Conservation (phyloP, 352 stramenopile species). For the Phytophthora brassicae region DNA sequence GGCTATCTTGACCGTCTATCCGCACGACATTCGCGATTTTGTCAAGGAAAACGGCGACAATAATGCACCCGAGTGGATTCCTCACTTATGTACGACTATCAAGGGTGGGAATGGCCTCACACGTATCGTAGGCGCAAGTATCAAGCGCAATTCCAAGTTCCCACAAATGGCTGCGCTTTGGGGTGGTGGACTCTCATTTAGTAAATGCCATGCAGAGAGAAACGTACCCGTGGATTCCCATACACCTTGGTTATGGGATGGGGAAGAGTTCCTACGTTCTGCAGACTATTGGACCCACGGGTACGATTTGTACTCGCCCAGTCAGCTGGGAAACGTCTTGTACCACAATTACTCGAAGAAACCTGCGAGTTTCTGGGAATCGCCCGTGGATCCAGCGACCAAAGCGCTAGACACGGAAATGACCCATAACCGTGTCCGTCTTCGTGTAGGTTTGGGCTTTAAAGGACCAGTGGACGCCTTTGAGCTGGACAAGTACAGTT, state of each 20-base stretch:
- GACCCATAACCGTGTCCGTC: slow-evolving; percentile 47
- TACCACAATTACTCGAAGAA: slow-evolving; percentile 77
- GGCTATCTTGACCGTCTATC: slow-evolving; percentile 71
- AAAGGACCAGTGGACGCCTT: slow-evolving; percentile 49
- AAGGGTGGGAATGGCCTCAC: slow-evolving; percentile 51
- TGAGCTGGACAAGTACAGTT: slow-evolving; percentile 54
- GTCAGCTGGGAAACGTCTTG: slow-evolving; percentile 45
- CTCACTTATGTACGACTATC: slow-evolving; percentile 70
- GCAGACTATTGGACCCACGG: slow-evolving; percentile 65
- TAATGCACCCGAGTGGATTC: slow-evolving; percentile 57
- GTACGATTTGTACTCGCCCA: slow-evolving; percentile 72
- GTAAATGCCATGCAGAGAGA: slow-evolving; percentile 76
- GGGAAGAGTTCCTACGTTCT: slow-evolving; percentile 62
- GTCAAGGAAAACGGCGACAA: too few species aligned
- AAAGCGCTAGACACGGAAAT: slow-evolving; percentile 47
- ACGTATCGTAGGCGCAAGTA: slow-evolving; percentile 68
- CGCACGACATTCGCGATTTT: slow-evolving; percentile 78
- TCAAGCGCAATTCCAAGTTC: slow-evolving; percentile 63
- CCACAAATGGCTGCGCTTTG: slow-evolving; percentile 70
- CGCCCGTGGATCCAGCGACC: slow-evolving; percentile 37
- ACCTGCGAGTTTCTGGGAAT: slow-evolving; percentile 49
- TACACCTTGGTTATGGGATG: slow-evolving; percentile 72
- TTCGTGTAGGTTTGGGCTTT: slow-evolving; percentile 50
- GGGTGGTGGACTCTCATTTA: slow-evolving; percentile 73
- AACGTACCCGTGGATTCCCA: slow-evolving; percentile 70